Base-by-base conservation (phyloP, 129 eudicot genomes). In the Tagetes patula region DNA sequence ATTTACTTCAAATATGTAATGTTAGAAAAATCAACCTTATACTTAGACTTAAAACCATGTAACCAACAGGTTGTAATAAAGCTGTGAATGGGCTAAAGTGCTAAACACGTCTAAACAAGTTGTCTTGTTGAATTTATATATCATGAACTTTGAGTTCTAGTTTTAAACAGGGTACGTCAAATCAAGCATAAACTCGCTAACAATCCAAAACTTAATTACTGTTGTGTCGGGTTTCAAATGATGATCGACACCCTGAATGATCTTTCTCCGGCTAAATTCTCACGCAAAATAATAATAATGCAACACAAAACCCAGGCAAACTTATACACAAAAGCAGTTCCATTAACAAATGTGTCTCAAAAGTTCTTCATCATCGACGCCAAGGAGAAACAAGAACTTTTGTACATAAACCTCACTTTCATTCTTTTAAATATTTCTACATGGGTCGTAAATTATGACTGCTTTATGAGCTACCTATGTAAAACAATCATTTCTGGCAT, bases 401-500 rank as follows among this genome's bases (percentile, higher is more conserved):
- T 20, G 65, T 53, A 64, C 72, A 49, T 74, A 65, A 61, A 49
- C 71, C 65, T 62, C 20, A 32, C 58, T 4, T 20, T 27, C 50
- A 79, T 71, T 54, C 78, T 55, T 65, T 79, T 54, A 72, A 14
- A 65, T 41, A 63, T 63, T 71, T 52, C 68, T 64, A 72, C 82
- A 78, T 3, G 41, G 8, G 20, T 43, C 37, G 79, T 70, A 66
- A 67, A 53, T 38, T 64, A 65, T 6, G 53, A 65, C 73, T 64
- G 78, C 72, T 77, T 61, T 36, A 67, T 39, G 27, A 20, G 50
- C 61, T 77, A 73, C 46, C 85, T 80, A 59, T 33, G 84, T n/a
- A 49, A 70, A 62, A 82, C 79, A 60, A 71, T 52, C 58, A 39
- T 49, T 73, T 88, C 88, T 78, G 65, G 84, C 75, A 53, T 73